Percentiles rank a stretch among this genome's conserved stretches.
Conservation (phyloP, 768 basidiomycete species). For the Leucocoprinus leucothites region DNA sequence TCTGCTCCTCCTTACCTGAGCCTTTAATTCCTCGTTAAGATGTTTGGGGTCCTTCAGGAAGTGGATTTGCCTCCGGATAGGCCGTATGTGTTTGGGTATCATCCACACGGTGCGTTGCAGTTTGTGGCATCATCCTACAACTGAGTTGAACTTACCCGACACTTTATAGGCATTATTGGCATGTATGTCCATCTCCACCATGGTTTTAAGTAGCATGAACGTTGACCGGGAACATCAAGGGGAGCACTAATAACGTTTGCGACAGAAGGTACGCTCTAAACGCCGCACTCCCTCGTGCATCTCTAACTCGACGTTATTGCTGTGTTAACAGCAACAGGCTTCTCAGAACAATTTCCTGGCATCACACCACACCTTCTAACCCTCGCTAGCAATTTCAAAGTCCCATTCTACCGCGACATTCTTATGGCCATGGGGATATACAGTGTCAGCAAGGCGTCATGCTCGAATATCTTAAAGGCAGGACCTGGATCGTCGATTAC, state of each 20-base stretch:
- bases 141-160: slow-evolving; percentile 3
- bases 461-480: slow-evolving; percentile 76
- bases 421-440: slow-evolving; percentile 84
- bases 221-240: slow-evolving; percentile 40
- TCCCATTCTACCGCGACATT: slow-evolving; percentile 93
- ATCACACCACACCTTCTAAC: slow-evolving; percentile 93
- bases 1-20: too few species aligned
- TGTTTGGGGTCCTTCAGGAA: slow-evolving; percentile 50
- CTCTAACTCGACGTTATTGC: too few species aligned
- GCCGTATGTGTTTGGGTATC: slow-evolving; percentile 96
- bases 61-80: slow-evolving; percentile 88
- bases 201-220: neutral
- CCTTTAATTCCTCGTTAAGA: too few species aligned
- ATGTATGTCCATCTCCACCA: slow-evolving; percentile 56
- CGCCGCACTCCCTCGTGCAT: too few species aligned
- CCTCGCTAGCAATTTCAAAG: slow-evolving; percentile 81
- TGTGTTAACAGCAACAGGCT: slow-evolving; percentile 83
- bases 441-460: slow-evolving; percentile 88
- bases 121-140: neutral
- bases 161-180: slow-evolving; percentile 81
- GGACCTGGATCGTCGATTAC: slow-evolving; percentile 75
- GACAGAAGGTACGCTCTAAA: slow-evolving; percentile 77
- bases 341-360: slow-evolving; percentile 87
- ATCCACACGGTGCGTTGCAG: slow-evolving; percentile 78
- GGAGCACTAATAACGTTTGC: slow-evolving; percentile 95